Evolutionary conservation across 257 asterid genomes (phyloP), one percentile per base, ranked within the genome.

Genomic region (Solanum pimpinellifolium): DNA sequence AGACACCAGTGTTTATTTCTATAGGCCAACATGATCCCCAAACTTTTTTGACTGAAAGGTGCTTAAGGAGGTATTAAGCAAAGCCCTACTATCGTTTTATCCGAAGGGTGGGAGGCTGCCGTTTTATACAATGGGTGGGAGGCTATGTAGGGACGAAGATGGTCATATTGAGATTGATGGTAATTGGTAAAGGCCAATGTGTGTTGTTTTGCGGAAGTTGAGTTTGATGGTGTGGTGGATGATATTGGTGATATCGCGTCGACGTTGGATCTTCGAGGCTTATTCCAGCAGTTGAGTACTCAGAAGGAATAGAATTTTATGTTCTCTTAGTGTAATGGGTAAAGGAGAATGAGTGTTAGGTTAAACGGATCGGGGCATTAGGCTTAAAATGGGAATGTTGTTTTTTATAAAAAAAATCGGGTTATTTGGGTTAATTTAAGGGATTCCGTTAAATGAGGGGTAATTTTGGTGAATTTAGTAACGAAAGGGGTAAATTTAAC

Each of bases 1-100:
- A 97, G 91, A 95, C 98, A 2, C 98, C 98, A 94, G 98, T 90
- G 99, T 95, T 18, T 97, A 94, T 88, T 95, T 97, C 89, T 95
- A 95, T 90, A 92, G 95, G 77, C 98, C 96, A 11, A 85, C 85
- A 18, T 97, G 92, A 11, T 90, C 94, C 8, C 77, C 70, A 2
- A 87, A 89, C 16, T 97, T 97, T 89, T 97, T 97, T 88, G 94
- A 95, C 82, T 75, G 94, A 15, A 90, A 86, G 60, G 93, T 85
- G 88, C 90, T 97, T n/a, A 94, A 93, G 93, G 94, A 76, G 37
- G 99, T 96, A 42, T 90, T 97, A 62, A 90, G 97, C 89, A 91
- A 93, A 37, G 99, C 96, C 2, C 88, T 97, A 87, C 98, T 97
- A 85, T 94, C 9, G 0, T 39, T 39, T 39, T 33, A 33, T 4